Evolutionary conservation across 2,329 filamentous ascomycete species (phyloP).

Genomic region (Metarhizium anisopliae): DNA sequence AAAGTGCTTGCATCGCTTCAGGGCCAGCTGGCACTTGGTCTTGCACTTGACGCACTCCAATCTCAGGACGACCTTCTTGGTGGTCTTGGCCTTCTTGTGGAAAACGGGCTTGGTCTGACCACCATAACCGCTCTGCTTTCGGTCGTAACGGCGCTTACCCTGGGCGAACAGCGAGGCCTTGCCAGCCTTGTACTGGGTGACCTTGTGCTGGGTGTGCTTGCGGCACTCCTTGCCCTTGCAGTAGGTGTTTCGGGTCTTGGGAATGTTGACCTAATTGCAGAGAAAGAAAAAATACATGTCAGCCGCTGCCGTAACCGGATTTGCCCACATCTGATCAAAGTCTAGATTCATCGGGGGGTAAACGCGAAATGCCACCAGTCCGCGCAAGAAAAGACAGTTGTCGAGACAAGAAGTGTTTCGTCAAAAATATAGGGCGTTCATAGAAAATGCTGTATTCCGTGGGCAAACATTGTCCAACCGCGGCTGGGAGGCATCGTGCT

Average conservation of each 20-base stretch:
- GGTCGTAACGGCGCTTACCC: conserved; percentile 99
- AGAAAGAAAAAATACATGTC: not conserved
- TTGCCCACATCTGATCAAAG: not conserved
- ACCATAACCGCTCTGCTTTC: conserved; percentile 99
- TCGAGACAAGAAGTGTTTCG: not conserved
- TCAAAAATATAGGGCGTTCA: not conserved
- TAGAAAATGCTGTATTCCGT: too few relatives aligned
- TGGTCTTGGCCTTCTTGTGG: conserved; percentile 99
- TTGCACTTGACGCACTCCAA: conserved; percentile 97
- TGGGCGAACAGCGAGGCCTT: conserved; percentile 95
- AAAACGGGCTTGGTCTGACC: conserved; percentile 99
- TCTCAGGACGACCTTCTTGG: conserved; percentile 99
- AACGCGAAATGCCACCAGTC: not conserved
- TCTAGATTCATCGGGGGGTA: not conserved
- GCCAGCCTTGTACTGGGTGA: conserved; percentile 95
- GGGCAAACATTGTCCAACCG: not conserved
- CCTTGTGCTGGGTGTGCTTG: conserved; percentile 86
- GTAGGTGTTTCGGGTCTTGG: conserved; percentile 95
- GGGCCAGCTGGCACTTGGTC: conserved; percentile 92
- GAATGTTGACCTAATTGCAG: conserved; percentile 76
- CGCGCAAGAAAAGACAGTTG: not conserved
- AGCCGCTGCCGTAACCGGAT: not conserved
- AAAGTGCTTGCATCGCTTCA: conserved; percentile 99
- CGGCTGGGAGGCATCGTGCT: not conserved
- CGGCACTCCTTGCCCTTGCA: conserved; percentile 94